Conservation (phyloP, 257 asterid genomes). For the Solanum pennellii region DNA sequence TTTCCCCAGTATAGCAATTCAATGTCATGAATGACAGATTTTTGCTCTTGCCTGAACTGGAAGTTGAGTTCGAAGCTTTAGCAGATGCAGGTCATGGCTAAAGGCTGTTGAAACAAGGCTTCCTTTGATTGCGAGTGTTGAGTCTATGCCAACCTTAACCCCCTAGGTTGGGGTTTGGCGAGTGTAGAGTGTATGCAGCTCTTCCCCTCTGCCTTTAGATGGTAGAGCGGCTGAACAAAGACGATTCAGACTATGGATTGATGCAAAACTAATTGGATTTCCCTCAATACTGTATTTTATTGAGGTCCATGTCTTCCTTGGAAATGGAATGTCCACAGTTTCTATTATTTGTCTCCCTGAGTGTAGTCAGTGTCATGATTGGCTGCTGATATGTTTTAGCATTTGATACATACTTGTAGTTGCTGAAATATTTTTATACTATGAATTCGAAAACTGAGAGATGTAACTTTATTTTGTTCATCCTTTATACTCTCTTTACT, state of each 20-base stretch:
- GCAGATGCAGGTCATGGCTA: not conserved
- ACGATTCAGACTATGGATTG: not conserved
- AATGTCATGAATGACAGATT: not conserved
- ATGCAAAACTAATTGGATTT: not conserved
- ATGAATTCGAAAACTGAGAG: not conserved
- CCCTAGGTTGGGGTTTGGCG: not conserved
- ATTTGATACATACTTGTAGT: not conserved
- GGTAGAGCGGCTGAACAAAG: not conserved
- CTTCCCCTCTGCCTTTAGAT: not conserved
- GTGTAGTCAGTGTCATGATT: not conserved
- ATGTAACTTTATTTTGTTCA: not conserved
- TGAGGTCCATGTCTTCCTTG: not conserved
- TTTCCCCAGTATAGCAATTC: not conserved
- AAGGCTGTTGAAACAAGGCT: not conserved
- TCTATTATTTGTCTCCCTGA: not conserved
- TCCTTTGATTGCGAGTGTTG: no score
- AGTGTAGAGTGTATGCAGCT: not conserved
- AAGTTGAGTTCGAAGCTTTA: not conserved
- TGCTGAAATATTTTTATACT: not conserved
- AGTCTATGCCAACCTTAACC: not conserved
- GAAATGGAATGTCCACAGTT: not conserved
- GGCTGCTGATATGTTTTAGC: not conserved
- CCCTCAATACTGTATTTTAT: not conserved
- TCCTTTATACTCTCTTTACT: not conserved
- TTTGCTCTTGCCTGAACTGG: not conserved